Evolutionary conservation across 352 stramenopile genomes (phyloP).

Genomic region (Sclerospora graminicola): DNA sequence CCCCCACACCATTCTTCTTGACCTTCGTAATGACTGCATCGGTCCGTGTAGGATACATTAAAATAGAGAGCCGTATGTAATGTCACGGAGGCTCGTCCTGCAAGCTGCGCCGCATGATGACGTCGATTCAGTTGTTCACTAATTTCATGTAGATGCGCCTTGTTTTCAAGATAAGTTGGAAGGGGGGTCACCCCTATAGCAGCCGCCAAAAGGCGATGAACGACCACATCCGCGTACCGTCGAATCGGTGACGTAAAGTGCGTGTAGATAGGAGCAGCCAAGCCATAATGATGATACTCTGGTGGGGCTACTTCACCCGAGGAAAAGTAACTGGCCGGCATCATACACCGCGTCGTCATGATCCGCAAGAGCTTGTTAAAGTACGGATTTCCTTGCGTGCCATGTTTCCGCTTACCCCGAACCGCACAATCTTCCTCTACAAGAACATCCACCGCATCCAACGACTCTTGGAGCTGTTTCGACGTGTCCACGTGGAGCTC

Average conservation of each 20-base stretch:
- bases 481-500: conserved; percentile 69
- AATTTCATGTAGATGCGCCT: conserved; percentile 91
- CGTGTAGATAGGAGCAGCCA: conserved; percentile 98
- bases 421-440: conserved; percentile 8
- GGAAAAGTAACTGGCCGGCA: conserved; percentile 97
- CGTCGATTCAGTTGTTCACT: conserved; percentile 96
- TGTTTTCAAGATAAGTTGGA: conserved; percentile 90
- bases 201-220: conserved; percentile 95
- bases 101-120: conserved; percentile 93
- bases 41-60: conserved; percentile 60
- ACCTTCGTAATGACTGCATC: conserved; percentile 94
- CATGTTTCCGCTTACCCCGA: conserved; percentile 21
- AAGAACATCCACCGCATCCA: conserved; percentile 69
- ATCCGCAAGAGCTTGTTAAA: conserved; percentile 98
- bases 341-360: conserved; percentile 96
- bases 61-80: conserved; percentile 99
- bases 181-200: conserved; percentile 93
- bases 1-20: conserved; percentile 89
- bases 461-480: conserved; percentile 64
- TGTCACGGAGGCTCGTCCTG: conserved; percentile 91
- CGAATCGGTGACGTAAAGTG: conserved; percentile 99
- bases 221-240: conserved; percentile 96
- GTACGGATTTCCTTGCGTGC: conserved; percentile 82
- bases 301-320: conserved; percentile 91
- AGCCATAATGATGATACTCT: conserved; percentile 98